Base-by-base conservation (phyloP, 345 rosid species). In the Euclidium syriacum region DNA sequence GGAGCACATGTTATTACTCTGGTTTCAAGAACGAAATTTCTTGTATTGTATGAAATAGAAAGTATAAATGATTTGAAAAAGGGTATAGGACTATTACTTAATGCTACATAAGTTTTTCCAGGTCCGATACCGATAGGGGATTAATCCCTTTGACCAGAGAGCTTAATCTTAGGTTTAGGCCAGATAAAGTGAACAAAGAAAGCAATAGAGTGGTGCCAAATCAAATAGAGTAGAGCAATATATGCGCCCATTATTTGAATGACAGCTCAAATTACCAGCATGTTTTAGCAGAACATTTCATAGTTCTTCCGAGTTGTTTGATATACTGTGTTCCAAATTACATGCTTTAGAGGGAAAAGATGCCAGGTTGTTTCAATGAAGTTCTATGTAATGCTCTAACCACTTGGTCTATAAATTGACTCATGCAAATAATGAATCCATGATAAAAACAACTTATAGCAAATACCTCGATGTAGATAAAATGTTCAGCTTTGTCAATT, bases 401-500 rank as follows among this genome's bases (percentile, higher is more conserved):
- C 10, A 43, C 32, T 65, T 43, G 62, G 54, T 23, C 20, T 12
- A 65, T 24, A 35, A 48, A 38, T 1, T 43, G 57, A 52, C 54
- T 60, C 16, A 42, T 17, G 30, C 18, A 52, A 46, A 23, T 40
- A 32, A 8, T 33, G 19, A 52, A 38, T 27, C 17, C 25, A 38
- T 23, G 17, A 51, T n/a, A 43, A 39, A 18, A 19, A 38, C 57
- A 20, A 11, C 10, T 41, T 56, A 48, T 36, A 20, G 24, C 46
- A 60, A 32, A 67, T 85, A 95, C 97, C 97, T 95, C 96, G 30
- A 95, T 95, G 68, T 95, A 95, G 53, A 95, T 70, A 27, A 86
- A 88, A 67, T 88, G 95, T 62, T 95, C 96, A 38, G 98, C 95
- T 78, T 82, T 90, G 78, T 88, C 99, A 53, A 95, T 85, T 51